phyloP scores from a whole-genome alignment of 2,329 filamentous ascomycete genomes.

The Fusarium compactum region DNA sequence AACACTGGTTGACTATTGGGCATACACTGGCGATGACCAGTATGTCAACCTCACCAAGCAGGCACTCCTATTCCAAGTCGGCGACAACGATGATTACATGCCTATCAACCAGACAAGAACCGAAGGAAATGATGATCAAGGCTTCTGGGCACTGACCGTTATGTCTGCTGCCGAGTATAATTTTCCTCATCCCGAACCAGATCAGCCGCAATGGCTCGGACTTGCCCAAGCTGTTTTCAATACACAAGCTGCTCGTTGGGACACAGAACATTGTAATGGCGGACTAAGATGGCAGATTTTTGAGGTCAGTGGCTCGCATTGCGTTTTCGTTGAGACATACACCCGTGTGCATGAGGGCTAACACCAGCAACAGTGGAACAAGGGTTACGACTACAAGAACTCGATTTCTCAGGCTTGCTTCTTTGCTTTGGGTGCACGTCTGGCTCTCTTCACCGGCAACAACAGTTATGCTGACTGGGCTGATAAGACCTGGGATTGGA shows the following conservation, averaged over 20 bases:
- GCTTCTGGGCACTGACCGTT: slow-evolving; percentile 78
- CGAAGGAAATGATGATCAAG: slow-evolving; percentile 81
- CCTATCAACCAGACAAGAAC: slow-evolving; percentile 76
- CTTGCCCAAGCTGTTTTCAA: slow-evolving; percentile 86
- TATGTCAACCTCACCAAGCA: slow-evolving; percentile 77
- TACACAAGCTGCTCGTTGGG: slow-evolving; percentile 80
- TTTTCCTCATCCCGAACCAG: slow-evolving; percentile 68
- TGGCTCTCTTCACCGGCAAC: slow-evolving; percentile 83
- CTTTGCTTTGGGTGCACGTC: slow-evolving; percentile 72
- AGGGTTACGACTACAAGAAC: slow-evolving; percentile 83
- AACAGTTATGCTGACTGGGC: slow-evolving; percentile 83
- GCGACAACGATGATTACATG: slow-evolving; percentile 81
- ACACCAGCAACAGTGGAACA: slow-evolving; percentile 68
- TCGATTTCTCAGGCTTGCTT: slow-evolving; percentile 73
- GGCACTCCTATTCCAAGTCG: slow-evolving; percentile 80
- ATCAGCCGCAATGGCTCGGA: slow-evolving; percentile 74
- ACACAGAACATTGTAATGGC: slow-evolving; percentile 74
- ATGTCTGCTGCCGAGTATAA: slow-evolving; percentile 78
- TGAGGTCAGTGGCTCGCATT: slow-evolving; percentile 50
- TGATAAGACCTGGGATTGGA: slow-evolving; percentile 78
- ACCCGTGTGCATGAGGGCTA: slow-evolving; percentile 5
- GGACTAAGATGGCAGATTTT: slow-evolving; percentile 89
- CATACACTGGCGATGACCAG: slow-evolving; percentile 78
- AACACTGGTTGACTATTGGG: slow-evolving; percentile 85
- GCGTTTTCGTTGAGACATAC: neutral